phyloP scores from a whole-genome alignment of 2,329 filamentous ascomycete species.

The Alternaria infectoria region DNA sequence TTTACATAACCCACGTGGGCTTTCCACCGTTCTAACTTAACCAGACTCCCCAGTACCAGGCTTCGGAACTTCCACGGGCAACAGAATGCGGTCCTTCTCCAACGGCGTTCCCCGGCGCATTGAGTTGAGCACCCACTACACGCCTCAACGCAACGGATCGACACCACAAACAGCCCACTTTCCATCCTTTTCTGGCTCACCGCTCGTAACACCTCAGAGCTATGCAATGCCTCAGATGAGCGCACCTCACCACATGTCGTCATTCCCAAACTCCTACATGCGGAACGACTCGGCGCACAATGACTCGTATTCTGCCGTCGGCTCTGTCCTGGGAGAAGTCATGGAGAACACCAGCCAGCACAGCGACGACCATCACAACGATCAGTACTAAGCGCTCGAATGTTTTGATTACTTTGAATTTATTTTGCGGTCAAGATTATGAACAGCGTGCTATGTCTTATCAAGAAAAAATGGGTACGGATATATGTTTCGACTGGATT shows the following conservation, averaged over 20 bases:
- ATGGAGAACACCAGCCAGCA: constrained; percentile 43
- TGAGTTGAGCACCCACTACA: constrained; percentile 50
- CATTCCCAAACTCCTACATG: constrained; percentile 47
- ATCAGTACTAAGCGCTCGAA: constrained; percentile 24
- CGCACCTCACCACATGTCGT: constrained; percentile 49
- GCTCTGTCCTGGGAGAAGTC: constrained; percentile 46
- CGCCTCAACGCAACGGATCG: constrained; percentile 39
- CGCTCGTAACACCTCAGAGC: constrained; percentile 46
- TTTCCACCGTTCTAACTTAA: constrained; percentile 17
- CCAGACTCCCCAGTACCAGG: constrained; percentile 48
- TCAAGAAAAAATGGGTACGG: constrained; percentile 8
- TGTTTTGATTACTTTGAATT: constrained; percentile 3
- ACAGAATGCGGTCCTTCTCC: constrained; percentile 50
- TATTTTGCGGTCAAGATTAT: constrained; percentile 14
- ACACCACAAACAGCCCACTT: constrained; percentile 51
- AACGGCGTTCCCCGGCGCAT: constrained; percentile 48
- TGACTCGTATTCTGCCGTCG: constrained; percentile 45
- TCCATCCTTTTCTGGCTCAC: constrained; percentile 49
- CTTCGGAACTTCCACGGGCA: constrained; percentile 47
- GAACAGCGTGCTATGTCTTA: background rate
- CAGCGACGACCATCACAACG: constrained; percentile 38
- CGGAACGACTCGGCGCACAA: constrained; percentile 44
- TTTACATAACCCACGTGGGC: background rate
- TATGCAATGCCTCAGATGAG: constrained; percentile 48
- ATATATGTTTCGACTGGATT: constrained; percentile 16